Base-by-base conservation (phyloP, 2,329 filamentous ascomycete species). In the Beauveria sp. region DNA sequence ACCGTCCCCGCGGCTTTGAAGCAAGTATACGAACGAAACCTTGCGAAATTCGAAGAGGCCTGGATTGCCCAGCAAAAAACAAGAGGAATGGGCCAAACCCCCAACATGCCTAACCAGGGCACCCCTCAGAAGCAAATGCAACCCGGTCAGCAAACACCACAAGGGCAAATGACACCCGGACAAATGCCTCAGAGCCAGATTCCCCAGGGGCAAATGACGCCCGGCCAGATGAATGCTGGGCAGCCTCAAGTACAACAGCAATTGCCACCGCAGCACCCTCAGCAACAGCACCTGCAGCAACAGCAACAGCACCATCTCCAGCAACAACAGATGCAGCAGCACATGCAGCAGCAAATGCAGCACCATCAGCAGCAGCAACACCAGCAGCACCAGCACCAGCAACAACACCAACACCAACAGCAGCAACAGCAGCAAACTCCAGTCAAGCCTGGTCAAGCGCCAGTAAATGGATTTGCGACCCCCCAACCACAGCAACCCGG, bases 11-110 rank as follows among this genome's bases (percentile, higher is more conserved):
- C 84, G 62, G 86, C 95, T 66, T 73, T 97, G 66, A 85, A 86
- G 67, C 80, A 82, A 30, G 81, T 90, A 7, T 96, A 95, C 72
- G 87, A 92, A 67, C 81, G 84, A 42, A 92, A 93, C 66, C 76
- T 97, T 6, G 76, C 83, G 28, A 83, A 86, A 38, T 97, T 96
- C 65, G 93, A 97, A 71, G 84, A 87, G 63, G 83, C 82, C 2
- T 89, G 83, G 77, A 70, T 81, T 42, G 77, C 79, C 40, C 82
- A 83, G 66, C 84, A 85, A 64, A 79, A 78, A 65, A 78, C 77
- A 28, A 77, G 79, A 49, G 79, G 80, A 67, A 79, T 82, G 70
- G 76, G 80, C 58, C 81, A 85, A 64, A 77, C 81, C 76, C 65
- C 75, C 73, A 65, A 73, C 28, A 67, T 66, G 64, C 62, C 61